Evolutionary conservation across 2,329 filamentous ascomycete genomes (phyloP), one percentile per base, ranked within the genome.

Genomic region (Phialocephala sp.): DNA sequence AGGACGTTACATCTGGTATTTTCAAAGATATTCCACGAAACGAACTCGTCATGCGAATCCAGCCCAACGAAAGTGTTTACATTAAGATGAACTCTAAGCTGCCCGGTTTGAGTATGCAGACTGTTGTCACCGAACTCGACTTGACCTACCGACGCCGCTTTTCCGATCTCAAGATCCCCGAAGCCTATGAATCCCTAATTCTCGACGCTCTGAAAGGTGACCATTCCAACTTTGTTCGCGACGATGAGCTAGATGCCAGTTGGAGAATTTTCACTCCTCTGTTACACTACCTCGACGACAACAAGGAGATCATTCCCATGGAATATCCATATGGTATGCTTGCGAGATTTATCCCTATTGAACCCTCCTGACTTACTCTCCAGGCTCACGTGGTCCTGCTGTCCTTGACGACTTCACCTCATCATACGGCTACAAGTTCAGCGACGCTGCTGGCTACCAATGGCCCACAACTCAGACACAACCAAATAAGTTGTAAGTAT

Each of bases 51-150:
- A 97, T 99, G 84, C 94, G 95, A 73, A 97, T 99, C 71, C 95
- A 99, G 84, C 95, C 95, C 75, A 99, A 99, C 83, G 95, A 99
- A 86, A 97, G 92, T 78, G 94, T 99, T 72, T 99, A 99, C 84
- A 97, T 98, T 81, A 99, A 99, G 89, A 99, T 99, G 95, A 99
- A 99, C 90, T 98, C 94, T 36, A 99, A 99, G 86, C 86, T 99
- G 66, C 96, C 95, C 22, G 95, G 95, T 75, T 85, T 99, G 75
- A 98, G 93, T 84, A 99, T 98, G 94, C 95, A 99, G 85, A 99
- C 95, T 14, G 95, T 98, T 45, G 92, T 97, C 74, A 99, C 95
- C 67, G 95, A 99, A 84, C 91, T 99, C 67, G 95, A 99, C 77
- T 88, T 99, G 73, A 99, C 96, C 70, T 99, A 99, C 85, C 89